Evolutionary conservation across 2,329 filamentous ascomycete species (phyloP).

Genomic region (Fonsecaea nubica): DNA sequence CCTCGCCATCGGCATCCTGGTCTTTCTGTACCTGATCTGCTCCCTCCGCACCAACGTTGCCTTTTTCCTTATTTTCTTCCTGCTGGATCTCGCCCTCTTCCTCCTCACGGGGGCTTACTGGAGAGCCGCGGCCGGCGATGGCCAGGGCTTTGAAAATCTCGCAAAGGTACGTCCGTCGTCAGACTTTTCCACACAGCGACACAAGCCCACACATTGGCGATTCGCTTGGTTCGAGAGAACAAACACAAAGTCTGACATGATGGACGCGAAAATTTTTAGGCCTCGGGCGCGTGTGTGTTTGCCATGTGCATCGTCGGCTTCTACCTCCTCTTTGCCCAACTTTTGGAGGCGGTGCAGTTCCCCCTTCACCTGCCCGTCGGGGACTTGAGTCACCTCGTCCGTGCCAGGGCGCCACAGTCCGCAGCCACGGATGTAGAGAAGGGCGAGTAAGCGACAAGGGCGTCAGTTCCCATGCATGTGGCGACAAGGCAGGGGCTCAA

Average conservation of each 20-base stretch:
- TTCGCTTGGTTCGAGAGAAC: no score
- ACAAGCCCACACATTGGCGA: no score
- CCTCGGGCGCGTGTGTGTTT: neutral
- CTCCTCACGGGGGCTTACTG: constrained; percentile 59
- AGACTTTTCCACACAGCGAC: neutral
- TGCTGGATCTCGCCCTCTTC: constrained; percentile 63
- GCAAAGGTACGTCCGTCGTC: neutral
- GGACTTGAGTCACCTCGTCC: neutral
- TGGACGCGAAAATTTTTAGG: neutral
- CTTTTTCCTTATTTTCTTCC: constrained; percentile 72
- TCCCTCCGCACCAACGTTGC: constrained; percentile 74
- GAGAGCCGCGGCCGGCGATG: neutral
- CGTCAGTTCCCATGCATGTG: no score
- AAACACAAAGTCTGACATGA: no score
- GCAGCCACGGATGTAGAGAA: no score
- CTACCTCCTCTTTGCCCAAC: constrained; percentile 7
- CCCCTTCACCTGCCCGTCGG: constrained; percentile 9
- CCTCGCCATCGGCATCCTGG: constrained; percentile 68
- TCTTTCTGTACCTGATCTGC: constrained; percentile 70
- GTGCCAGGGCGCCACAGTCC: no score
- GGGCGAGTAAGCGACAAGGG: no score
- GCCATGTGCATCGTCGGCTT: neutral
- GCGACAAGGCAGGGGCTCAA: no score
- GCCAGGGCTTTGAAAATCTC: neutral
- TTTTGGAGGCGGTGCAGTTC: neutral